Evolutionary conservation across 805 yeast genomes (phyloP), one percentile per base, ranked within the genome.

Genomic region (Suhomyces kilbournensis): DNA sequence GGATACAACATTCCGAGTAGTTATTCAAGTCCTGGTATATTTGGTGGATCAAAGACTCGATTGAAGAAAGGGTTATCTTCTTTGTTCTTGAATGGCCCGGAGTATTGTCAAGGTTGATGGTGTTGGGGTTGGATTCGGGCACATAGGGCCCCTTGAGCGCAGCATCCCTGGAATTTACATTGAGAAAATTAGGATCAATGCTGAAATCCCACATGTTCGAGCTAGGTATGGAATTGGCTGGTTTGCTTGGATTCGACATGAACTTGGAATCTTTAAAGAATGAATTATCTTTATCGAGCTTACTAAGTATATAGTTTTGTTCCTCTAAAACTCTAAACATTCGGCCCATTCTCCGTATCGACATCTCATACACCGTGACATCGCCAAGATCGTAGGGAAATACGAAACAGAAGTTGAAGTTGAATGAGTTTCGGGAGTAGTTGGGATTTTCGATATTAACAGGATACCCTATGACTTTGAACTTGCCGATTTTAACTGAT

Each of bases 1-100:
- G 97, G 28, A 94, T 93, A 66, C 91, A 81, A 69, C 99, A 94
- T 67, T 94, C 99, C 0, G 97, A 90, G 70, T 92, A 96, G 65
- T 89, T 90, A 70, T 94, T 96, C 58, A 94, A 75, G 67, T 94
- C 99, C 68, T 92, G 97, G 63, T 79, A 92, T n/a, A 94, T 80
- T 66, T 94, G 97, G 66, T 90, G 90, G 20, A 94, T 81, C 49
- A 93, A 74, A 59, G 89, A 86, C 59, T 85, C 87, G 44, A 96
- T 83, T 10, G 76, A 71, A 38, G 73, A 67, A 43, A 75, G 63
- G 22, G 65, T 63, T 46, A 74, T 69, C 45, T 62, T 62, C 44
- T 68, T 70, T 49, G 72, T 66, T 34, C 68, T 67, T 12, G 63
- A 57, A 49, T 70, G 71, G 9, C 76, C 77, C 2, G 76, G 77